Conservation (phyloP, 768 basidiomycete species). For the Crepidotus variabilis region DNA sequence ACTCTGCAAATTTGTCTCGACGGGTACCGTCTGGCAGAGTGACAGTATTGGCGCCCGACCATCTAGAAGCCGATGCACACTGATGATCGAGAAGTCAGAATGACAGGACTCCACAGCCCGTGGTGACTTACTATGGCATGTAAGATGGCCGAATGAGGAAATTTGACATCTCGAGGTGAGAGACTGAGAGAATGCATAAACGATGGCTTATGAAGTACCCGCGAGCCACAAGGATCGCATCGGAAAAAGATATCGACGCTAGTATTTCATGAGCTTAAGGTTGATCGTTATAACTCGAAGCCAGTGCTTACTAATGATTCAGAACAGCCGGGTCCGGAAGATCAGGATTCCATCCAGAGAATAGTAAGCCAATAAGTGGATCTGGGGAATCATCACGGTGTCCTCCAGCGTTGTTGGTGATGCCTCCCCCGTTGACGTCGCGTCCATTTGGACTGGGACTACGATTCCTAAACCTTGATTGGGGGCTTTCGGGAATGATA, state of each 20-base stretch:
- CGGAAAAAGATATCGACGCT: conserved; percentile 88
- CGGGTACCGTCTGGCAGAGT: conserved; percentile 71
- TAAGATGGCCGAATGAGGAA: conserved; percentile 86
- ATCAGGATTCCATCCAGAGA: conserved; percentile 83
- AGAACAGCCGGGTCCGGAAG: conserved; percentile 72
- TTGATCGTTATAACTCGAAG: conserved; percentile 4
- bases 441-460: conserved; percentile 51
- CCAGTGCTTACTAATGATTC: conserved; percentile 65
- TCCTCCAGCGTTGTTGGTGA: not conserved
- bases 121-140: conserved; percentile 74
- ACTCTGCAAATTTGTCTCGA: conserved; percentile 84
- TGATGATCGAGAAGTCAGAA: conserved; percentile 24
- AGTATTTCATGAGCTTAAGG: conserved; percentile 10
- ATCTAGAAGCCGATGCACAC: conserved; percentile 83
- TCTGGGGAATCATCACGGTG: conserved; percentile 32
- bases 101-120: conserved; percentile 1
- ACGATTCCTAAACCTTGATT: conserved; percentile 36
- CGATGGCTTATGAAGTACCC: conserved; percentile 77
- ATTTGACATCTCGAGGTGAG: conserved; percentile 75
- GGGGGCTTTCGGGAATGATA: conserved; percentile 33
- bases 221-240: conserved; percentile 82
- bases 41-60: conserved; percentile 68
- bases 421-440: conserved; percentile 21
- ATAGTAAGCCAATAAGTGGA: conserved; percentile 61
- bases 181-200: conserved; percentile 79